Evolutionary conservation across 73 alveolate species (phyloP), one percentile per base, ranked within the genome.

Genomic region (Tetrahymena thermophila): DNA sequence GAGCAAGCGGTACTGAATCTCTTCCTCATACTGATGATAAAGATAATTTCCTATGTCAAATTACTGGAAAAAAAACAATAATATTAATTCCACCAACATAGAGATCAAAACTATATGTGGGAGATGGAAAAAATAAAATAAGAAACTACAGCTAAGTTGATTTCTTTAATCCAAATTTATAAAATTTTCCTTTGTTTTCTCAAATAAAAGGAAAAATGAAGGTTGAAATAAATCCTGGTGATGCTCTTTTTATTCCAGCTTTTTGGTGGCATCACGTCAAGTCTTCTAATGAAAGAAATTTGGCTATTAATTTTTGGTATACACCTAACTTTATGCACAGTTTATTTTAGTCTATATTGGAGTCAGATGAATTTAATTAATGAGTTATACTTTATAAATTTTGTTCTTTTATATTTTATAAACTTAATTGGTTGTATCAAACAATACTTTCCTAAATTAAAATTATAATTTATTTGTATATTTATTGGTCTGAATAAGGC

Each of bases 191-290:
- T 5, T 21, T 95, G 34, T 95, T 95, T 58, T 34, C 71, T 17
- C 10, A 93, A 5, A 97, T 97, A 31, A 89, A 95, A 55, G 96
- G 94, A 15, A 93, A 44, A 57, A 71, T 71, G 89, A 42, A 11
- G 6, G 57, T 96, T n/a, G 55, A 57, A 35, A 28, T 96, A 4
- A n/a, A 21, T 19, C 95, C 95, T 28, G 98, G 98, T 4, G 97
- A 95, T 93, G 95, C 97, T 94, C 94, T 96, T 35, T 96, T 71
- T 55, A 28, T 94, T 1, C 98, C 98, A 10, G 96, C 96, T n/a
- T 71, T 84, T 56, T 96, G 97, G 97, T 96, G 98, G 98, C 98
- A 96, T 85, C 94, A 96, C 35, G 96, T 96, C 11, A 93, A 93
- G 11, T 55, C 96, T 56, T 85, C 96, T 43, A 95, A 96, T 19